Evolutionary conservation across 305 asterid species (phyloP).

Genomic region (Rubia balearica): DNA sequence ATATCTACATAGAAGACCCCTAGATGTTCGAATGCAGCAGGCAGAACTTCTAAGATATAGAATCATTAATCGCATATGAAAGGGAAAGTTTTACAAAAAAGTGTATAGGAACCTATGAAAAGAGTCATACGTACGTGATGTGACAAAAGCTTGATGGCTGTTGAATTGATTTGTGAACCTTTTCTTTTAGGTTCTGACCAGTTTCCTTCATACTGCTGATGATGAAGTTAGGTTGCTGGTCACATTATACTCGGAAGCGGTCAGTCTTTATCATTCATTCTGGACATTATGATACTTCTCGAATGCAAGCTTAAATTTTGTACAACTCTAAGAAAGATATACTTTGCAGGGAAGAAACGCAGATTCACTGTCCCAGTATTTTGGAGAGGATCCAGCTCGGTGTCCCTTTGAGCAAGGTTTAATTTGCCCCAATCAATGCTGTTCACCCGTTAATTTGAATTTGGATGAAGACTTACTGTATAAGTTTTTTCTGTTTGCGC

Average conservation of each 20-base stretch:
- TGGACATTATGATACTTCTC: not conserved
- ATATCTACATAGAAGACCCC: not conserved
- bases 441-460: not conserved
- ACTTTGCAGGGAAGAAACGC: constrained; percentile 89
- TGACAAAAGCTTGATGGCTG: not conserved
- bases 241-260: constrained; percentile 90
- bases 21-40: not conserved
- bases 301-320: constrained; percentile 1
- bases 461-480: not conserved
- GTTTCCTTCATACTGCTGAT: constrained; percentile 79
- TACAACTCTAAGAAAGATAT: constrained; percentile 19
- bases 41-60: not conserved
- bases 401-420: constrained; percentile 98
- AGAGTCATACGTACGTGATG: not conserved
- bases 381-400: constrained; percentile 98
- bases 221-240: constrained; percentile 91
- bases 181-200: constrained; percentile 61
- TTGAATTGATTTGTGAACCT: constrained; percentile 18
- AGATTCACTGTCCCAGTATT: constrained; percentile 81
- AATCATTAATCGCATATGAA: not conserved
- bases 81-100: not conserved
- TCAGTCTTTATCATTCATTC: constrained; percentile 33
- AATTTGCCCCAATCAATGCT: constrained; percentile 7
- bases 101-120: not conserved
- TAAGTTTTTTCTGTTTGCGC: constrained; percentile 15